A percentile compares a stretch with the other conserved stretches of the same genome.
These are phyloP conservation scores for Pichia kudriavzevii DNA, from an alignment of 1,139 yeast genomes.

Conservation along the genomic window DNA sequence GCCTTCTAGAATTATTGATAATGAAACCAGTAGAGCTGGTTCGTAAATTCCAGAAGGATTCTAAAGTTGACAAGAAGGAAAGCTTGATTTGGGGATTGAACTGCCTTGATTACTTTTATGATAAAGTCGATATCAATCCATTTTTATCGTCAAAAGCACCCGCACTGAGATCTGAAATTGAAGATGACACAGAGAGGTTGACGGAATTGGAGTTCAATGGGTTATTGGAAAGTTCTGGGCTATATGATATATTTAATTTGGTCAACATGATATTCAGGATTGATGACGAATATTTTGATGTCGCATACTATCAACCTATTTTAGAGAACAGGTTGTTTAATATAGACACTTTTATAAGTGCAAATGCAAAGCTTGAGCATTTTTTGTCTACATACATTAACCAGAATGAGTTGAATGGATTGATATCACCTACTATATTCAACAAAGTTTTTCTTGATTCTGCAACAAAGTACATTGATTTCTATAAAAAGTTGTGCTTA, in stretches of 20 bases:
- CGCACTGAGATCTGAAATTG: constrained; percentile 34
- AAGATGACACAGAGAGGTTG: constrained; percentile 31
- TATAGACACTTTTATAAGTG: constrained; percentile 33
- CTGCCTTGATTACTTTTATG: constrained; percentile 50
- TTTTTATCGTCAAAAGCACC: constrained; percentile 25
- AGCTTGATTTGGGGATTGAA: constrained; percentile 44
- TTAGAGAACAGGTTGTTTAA: constrained; percentile 56
- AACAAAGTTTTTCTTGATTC: constrained; percentile 46
- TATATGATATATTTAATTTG: constrained; percentile 52
- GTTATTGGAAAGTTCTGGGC: constrained; percentile 42
- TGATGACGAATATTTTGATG: constrained; percentile 44
- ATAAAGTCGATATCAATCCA: constrained; percentile 46
- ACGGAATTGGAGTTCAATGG: constrained; percentile 27
- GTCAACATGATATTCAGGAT: constrained; percentile 67
- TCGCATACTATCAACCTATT: constrained; percentile 54
- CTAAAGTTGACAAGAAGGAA: constrained; percentile 19
- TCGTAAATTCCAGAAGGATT: constrained; percentile 27
- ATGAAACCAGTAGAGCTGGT: constrained; percentile 45
- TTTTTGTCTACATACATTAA: constrained; percentile 55
- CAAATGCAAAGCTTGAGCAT: constrained; percentile 38
- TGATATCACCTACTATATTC: constrained; percentile 57
- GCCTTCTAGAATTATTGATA: constrained; percentile 34
- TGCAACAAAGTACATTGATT: constrained; percentile 41
- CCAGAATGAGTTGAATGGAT: constrained; percentile 47
- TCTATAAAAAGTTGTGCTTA: constrained; percentile 43